A percentile compares a stretch with the other conserved stretches of the same genome.
Evolutionary conservation across 768 basidiomycete species (phyloP).

Genomic region (Trametopsis cervina): DNA sequence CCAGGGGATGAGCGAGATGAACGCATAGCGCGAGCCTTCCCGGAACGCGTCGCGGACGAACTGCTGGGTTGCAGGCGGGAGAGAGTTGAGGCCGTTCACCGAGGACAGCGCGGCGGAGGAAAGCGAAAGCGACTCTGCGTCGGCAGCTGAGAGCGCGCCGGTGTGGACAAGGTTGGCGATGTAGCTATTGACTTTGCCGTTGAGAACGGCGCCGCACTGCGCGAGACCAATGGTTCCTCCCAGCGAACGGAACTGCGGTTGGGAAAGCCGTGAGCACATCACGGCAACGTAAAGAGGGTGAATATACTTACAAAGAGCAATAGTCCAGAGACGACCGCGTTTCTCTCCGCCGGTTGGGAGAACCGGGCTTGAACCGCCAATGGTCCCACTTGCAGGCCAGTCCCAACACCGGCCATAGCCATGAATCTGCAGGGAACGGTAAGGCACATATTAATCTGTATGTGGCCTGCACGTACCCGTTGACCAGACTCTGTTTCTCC

Average conservation of each 20-base stretch:
- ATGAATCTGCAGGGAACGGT: conserved; percentile 29
- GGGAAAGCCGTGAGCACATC: background rate
- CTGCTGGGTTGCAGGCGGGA: conserved; percentile 29
- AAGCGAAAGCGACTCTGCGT: conserved; percentile 20
- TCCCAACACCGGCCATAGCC: conserved; percentile 36
- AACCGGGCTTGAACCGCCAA: conserved; percentile 39
- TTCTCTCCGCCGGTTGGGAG: conserved; percentile 30
- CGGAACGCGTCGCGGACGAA: conserved; percentile 35
- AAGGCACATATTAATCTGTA: background rate
- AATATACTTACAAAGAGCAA: conserved; percentile 38
- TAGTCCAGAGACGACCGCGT: conserved; percentile 38
- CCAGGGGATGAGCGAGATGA: conserved; percentile 46
- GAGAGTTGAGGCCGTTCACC: conserved; percentile 28
- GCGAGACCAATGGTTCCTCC: conserved; percentile 51
- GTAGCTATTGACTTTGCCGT: conserved; percentile 32
- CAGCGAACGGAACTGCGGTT: conserved; percentile 35
- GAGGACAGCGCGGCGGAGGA: conserved; percentile 27
- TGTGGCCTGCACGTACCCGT: conserved; percentile 26
- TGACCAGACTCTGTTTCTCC: conserved; percentile 27
- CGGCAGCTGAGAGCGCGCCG: conserved; percentile 24
- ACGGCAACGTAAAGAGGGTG: background rate
- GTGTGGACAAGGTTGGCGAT: conserved; percentile 23
- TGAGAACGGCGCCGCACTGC: conserved; percentile 43
- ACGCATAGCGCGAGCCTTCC: conserved; percentile 35
- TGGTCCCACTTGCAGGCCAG: conserved; percentile 35